A percentile compares a stretch with the other conserved stretches of the same genome.
Evolutionary conservation across 2,329 filamentous ascomycete genomes (phyloP).

Genomic region (Arthrocladium fulminans): DNA sequence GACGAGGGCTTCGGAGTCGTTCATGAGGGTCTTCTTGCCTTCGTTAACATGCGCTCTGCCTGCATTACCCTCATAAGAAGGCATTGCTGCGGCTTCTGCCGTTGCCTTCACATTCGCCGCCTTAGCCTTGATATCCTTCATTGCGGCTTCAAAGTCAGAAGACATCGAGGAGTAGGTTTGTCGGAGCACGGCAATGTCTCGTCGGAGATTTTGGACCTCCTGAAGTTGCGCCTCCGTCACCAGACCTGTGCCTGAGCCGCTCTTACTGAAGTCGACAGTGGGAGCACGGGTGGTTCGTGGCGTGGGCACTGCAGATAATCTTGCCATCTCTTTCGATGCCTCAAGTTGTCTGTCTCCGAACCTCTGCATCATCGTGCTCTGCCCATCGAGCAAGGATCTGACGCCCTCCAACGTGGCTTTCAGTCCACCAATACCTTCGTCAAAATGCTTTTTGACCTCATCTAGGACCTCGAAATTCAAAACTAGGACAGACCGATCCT

Average conservation of each 20-base stretch:
- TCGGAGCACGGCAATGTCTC: conserved; percentile 81
- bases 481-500: conserved; percentile 89
- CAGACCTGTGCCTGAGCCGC: conserved; percentile 19
- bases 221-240: conserved; percentile 49
- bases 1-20: conserved; percentile 84
- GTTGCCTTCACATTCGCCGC: conserved; percentile 70
- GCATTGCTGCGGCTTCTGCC: conserved; percentile 61
- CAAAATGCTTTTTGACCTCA: conserved; percentile 92
- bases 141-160: conserved; percentile 77
- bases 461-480: conserved; percentile 88
- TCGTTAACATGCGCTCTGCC: conserved; percentile 76
- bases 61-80: conserved; percentile 64
- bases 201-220: conserved; percentile 72
- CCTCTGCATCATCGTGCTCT: conserved; percentile 69
- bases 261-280: conserved; percentile 27
- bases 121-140: conserved; percentile 73
- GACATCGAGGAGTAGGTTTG: conserved; percentile 92
- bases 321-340: conserved; percentile 75
- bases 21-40: conserved; percentile 77
- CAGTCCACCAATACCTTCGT: conserved; percentile 76
- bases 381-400: conserved; percentile 72
- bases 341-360: conserved; percentile 89
- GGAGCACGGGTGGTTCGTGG: conserved; percentile 26
- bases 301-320: conserved; percentile 45
- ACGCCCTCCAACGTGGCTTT: conserved; percentile 78